Conservation (phyloP, 2,329 filamentous ascomycete genomes). For the Fusarium continuum region DNA sequence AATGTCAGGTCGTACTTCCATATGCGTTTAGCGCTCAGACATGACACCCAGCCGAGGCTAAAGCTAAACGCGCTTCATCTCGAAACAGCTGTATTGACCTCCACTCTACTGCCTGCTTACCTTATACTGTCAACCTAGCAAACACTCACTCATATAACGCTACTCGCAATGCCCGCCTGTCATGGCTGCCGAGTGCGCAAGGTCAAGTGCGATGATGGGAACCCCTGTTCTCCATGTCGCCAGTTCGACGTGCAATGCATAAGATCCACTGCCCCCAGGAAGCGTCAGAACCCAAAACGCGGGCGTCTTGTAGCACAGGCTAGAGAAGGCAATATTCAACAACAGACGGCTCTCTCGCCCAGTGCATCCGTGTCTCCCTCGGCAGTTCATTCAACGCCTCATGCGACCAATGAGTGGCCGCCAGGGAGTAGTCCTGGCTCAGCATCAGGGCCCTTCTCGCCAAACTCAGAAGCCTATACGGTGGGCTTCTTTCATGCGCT, state of each 20-base stretch:
- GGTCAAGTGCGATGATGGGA: slow-evolving; percentile 40
- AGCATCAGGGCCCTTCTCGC: slow-evolving; percentile 21
- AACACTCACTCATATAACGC: neutral
- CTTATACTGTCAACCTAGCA: neutral
- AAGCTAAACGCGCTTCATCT: slow-evolving; percentile 25
- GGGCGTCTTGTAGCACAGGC: slow-evolving; percentile 36
- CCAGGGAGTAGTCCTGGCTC: slow-evolving; percentile 29
- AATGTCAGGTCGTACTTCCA: slow-evolving; percentile 17
- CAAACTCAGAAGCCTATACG: slow-evolving; percentile 27
- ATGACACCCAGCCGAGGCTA: slow-evolving; percentile 6
- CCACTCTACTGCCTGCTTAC: slow-evolving; percentile 12
- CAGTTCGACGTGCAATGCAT: slow-evolving; percentile 37
- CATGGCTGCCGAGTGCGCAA: slow-evolving; percentile 41
- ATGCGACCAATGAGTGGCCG: slow-evolving; percentile 25
- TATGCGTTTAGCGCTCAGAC: slow-evolving; percentile 15
- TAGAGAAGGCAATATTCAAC: slow-evolving; percentile 28
- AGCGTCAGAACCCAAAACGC: slow-evolving; percentile 36
- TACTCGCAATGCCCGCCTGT: slow-evolving; percentile 33
- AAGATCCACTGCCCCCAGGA: slow-evolving; percentile 28
- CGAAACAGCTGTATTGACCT: slow-evolving; percentile 16
- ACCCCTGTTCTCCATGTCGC: slow-evolving; percentile 36
- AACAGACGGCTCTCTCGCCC: slow-evolving; percentile 22
- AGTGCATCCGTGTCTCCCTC: slow-evolving; percentile 30
- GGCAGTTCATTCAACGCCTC: slow-evolving; percentile 19
- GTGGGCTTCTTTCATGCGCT: slow-evolving; percentile 29